Base-by-base conservation (phyloP, 1,284 basidiomycete species). In the Malassezia japonica region DNA sequence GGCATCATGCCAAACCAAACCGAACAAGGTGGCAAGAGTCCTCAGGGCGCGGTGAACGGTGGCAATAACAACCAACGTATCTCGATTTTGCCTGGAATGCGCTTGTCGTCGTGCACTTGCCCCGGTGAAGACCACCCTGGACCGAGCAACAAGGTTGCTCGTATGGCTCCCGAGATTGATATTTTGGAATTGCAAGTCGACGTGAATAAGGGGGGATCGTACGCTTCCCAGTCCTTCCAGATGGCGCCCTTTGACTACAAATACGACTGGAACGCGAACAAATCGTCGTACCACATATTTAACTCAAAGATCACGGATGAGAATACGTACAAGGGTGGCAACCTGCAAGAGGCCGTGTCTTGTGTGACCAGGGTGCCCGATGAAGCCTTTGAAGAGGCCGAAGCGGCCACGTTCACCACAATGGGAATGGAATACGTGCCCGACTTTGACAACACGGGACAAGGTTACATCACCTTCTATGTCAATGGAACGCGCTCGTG, bases 171-270 rank as follows among this genome's bases (percentile, higher is more conserved):
- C 5, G 73, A 74, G 55, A 55, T 74, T 32, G 73, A 74, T 40
- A 61, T 74, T 18, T 61, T 70, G 39, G 70, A 74, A 50, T 65
- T 67, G 5, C 78, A 82, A 60, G 77, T 76, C 79, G 75, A 29
- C 21, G 16, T 21, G 10, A 16, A 9, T 37, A 16, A 23, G 8
- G 5, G 23, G 12, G 71, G 56, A 54, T 61, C 62, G 28, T 60
- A 58, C 27, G 69, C 64, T 3, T 73, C 67, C 53, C 59, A 66
- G 54, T 71, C 70, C 18, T 57, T 65, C 31, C 72, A 74, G 50
- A 54, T 66, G 20, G 72, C 70, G 0, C 73, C 73, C 12, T 74
- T 70, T 41, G 68, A 71, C 47, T 48, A 57, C 20, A 55, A 54
- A 18, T 69, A 68, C 46, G 49, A 54, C 6, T 71, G 70, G 67